Conservation (phyloP, 805 yeast species). For the Candida sanyiensis region DNA sequence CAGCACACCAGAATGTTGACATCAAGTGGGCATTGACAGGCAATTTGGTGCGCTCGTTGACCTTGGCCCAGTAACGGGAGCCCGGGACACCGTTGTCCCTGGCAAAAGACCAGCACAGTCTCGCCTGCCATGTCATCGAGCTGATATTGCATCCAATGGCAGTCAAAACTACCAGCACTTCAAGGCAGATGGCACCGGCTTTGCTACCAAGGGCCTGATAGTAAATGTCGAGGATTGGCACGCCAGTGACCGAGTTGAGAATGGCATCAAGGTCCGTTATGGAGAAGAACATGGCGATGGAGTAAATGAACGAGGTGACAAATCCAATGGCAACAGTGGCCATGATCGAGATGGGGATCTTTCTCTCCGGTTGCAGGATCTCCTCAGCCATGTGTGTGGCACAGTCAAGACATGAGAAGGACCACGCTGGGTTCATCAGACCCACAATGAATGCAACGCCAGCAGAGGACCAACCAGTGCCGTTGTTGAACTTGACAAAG, state of each 20-base stretch:
- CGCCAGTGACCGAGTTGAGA: conserved; percentile 43
- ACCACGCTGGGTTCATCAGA: conserved; percentile 62
- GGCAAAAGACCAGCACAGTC: conserved; percentile 62
- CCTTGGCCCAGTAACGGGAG: conserved; percentile 41
- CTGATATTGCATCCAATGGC: conserved; percentile 55
- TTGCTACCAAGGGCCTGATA: conserved; percentile 47
- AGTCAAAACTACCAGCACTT: conserved; percentile 41
- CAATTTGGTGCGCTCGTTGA: conserved; percentile 41
- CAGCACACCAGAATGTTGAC: conserved; percentile 44
- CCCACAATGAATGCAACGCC: conserved; percentile 62
- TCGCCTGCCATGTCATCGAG: conserved; percentile 61
- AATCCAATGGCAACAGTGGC: conserved; percentile 60
- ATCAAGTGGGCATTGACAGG: conserved; percentile 56
- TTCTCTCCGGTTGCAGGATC: conserved; percentile 41
- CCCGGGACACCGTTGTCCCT: conserved; percentile 57
- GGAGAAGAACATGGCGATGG: conserved; percentile 51
- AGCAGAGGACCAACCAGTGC: conserved; percentile 51
- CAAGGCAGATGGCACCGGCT: conserved; percentile 50
- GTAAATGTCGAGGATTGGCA: conserved; percentile 57
- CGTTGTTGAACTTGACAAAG: conserved; percentile 46
- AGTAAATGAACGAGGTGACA: conserved; percentile 45
- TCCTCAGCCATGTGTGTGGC: conserved; percentile 75
- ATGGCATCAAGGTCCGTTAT: conserved; percentile 46
- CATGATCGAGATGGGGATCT: conserved; percentile 54
- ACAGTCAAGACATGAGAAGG: conserved; percentile 59